Conservation (phyloP, 2,329 filamentous ascomycete species). For the Periconia sp. region DNA sequence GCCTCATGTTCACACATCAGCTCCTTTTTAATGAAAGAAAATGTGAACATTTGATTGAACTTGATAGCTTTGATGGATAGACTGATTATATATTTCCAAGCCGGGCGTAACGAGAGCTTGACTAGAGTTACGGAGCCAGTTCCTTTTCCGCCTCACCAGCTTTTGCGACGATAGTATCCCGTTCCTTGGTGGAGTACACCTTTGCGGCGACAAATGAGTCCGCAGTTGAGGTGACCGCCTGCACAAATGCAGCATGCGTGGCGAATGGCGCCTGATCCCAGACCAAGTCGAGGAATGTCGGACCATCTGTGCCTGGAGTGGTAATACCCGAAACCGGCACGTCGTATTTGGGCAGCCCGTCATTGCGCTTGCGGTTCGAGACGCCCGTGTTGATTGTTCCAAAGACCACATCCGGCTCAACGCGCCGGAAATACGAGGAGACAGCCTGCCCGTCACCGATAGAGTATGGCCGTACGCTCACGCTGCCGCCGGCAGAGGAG, state of each 20-base stretch:
- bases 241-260: slow-evolving; percentile 13
- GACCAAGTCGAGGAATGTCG: slow-evolving; percentile 17
- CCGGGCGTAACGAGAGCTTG: slow-evolving; percentile 13
- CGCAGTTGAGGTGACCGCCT: slow-evolving; percentile 4
- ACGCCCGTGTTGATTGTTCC: slow-evolving; percentile 12
- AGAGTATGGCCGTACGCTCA: slow-evolving; percentile 14
- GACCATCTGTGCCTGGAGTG: slow-evolving; percentile 15
- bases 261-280: slow-evolving; percentile 21
- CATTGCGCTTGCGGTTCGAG: slow-evolving; percentile 19
- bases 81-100: background rate
- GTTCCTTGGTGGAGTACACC: slow-evolving; percentile 7
- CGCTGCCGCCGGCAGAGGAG: background rate
- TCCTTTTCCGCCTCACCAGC: slow-evolving; percentile 10
- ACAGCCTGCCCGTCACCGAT: slow-evolving; percentile 9
- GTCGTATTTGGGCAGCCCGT: slow-evolving; percentile 18
- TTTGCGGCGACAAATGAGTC: slow-evolving; percentile 11
- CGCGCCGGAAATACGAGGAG: slow-evolving; percentile 17
- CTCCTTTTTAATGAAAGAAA: too few species aligned
- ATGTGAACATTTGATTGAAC: too few species aligned
- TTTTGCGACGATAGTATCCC: slow-evolving; percentile 6
- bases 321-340: slow-evolving; percentile 15
- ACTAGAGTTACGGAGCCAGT: too few species aligned
- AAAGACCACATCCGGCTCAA: slow-evolving; percentile 18
- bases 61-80: background rate
- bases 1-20: too few species aligned